Conservation (phyloP, 1,284 basidiomycete genomes). For the Trametes versicolor region DNA sequence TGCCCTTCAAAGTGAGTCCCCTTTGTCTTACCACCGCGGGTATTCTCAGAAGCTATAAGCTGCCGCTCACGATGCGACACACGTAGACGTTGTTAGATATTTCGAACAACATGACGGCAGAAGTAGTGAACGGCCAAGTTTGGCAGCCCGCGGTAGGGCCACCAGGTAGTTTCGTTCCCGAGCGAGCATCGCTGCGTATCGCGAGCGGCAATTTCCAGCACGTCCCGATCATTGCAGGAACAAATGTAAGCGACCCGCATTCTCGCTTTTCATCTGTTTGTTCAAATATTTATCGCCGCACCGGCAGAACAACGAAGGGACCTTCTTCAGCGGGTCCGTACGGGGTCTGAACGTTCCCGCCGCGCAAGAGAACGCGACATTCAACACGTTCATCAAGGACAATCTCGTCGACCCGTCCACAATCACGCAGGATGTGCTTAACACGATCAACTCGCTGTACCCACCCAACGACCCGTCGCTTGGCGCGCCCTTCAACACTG, state of each 20-base stretch:
- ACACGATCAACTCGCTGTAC: conserved; percentile 52
- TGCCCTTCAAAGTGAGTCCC: conserved; percentile 56
- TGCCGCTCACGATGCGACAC: not conserved
- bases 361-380: conserved; percentile 49
- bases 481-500: conserved; percentile 63
- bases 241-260: conserved; percentile 48
- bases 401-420: conserved; percentile 61
- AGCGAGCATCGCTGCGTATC: conserved; percentile 58
- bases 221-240: conserved; percentile 63
- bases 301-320: conserved; percentile 62
- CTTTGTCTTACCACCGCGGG: too few relatives aligned
- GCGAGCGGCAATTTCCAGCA: conserved; percentile 60
- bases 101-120: conserved; percentile 56
- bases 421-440: conserved; percentile 51
- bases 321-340: conserved; percentile 51
- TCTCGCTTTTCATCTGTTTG: not conserved
- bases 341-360: conserved; percentile 48
- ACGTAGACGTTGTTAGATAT: conserved; percentile 55
- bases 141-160: conserved; percentile 69
- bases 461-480: conserved; percentile 57
- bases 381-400: conserved; percentile 55
- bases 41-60: too few relatives aligned
- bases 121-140: conserved; percentile 60
- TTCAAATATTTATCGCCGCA: conserved; percentile 3
- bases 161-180: conserved; percentile 58